phyloP scores from a whole-genome alignment of 2,329 filamentous ascomycete genomes.

The Diplodia mutila region DNA sequence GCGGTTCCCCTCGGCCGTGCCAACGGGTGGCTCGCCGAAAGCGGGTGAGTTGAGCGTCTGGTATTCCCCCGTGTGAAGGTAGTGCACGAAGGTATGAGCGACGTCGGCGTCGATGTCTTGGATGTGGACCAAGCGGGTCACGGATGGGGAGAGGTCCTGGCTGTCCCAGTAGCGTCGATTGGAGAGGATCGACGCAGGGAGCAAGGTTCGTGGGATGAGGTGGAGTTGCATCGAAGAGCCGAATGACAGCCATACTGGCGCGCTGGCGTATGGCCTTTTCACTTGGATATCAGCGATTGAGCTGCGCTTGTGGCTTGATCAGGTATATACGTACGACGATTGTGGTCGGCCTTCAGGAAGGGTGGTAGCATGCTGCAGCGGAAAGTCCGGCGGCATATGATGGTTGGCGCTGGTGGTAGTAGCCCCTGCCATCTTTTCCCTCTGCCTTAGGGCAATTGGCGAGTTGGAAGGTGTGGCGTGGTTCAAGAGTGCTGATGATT shows the following conservation, averaged over 20 bases:
- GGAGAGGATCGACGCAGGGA: conserved; percentile 27
- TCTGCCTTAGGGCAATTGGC: not conserved
- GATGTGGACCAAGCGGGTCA: conserved; percentile 23
- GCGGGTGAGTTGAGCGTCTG: conserved; percentile 31
- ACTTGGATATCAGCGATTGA: not conserved
- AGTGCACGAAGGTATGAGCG: conserved; percentile 31
- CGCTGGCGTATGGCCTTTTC: not conserved
- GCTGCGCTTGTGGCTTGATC: not conserved
- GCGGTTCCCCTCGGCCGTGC: not conserved
- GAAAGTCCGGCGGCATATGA: not conserved
- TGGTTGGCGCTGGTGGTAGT: not conserved
- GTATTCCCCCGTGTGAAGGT: conserved; percentile 35
- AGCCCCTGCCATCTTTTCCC: not conserved
- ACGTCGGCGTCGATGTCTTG: not conserved
- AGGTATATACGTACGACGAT: not conserved
- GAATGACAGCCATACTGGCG: not conserved
- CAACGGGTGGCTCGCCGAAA: not conserved
- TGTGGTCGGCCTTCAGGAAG: not conserved
- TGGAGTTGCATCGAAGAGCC: not conserved
- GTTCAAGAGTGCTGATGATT: not conserved
- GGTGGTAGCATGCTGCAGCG: no score
- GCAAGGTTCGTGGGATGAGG: not conserved
- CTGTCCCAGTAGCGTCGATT: conserved; percentile 4
- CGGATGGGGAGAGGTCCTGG: conserved; percentile 35
- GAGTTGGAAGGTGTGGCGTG: not conserved